Evolutionary conservation across 768 basidiomycete genomes (phyloP), one percentile per base, ranked within the genome.

Genomic region (Holtermanniella nyarrowii): DNA sequence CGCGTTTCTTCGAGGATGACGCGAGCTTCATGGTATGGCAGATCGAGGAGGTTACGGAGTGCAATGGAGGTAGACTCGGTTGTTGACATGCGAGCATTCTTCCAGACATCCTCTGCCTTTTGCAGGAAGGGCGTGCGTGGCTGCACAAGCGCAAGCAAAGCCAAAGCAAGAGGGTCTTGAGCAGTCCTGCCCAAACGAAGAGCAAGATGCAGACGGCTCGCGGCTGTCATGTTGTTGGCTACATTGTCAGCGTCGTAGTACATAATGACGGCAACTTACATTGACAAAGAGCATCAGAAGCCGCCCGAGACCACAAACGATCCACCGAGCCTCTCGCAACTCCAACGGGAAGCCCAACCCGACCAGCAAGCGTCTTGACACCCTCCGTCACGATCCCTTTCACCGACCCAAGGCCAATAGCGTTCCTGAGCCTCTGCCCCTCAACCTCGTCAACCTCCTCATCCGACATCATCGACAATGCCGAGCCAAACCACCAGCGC

Each of bases 81-180:
- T 2, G 65, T 43, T 7, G 46, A 49, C 5, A 39, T 45, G 4
- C 58, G 55, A n/a, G 69, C 69, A n/a, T 47, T 20, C 7, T 37
- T 27, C 69, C 69, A 71, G 5, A 61, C 25, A 13, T 37, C n/a
- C n/a, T 31, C 23, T 10, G 65, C 46, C 3, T 55, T 48, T 27
- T 40, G 54, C 14, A 62, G 31, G 12, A 56, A 42, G 7, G 58
- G 57, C 3, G 62, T 18, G 18, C 49, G 40, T 14, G 53, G 57
- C 42, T 55, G 58, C 4, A 62, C 53, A 3, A 70, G 51, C 10
- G 69, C 69, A 1, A 66, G 60, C 0, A 68, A 48, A 4, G 66
- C 48, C 10, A 68, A 55, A 4, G 58, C 47, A 44, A 63, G 50
- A 13, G 59, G 45, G 18, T 50, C 49, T 7, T 26, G 21, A 1